These are phyloP conservation scores for Argentina anserina DNA, from an alignment of 306 rosid species.

Conservation along the genomic window DNA sequence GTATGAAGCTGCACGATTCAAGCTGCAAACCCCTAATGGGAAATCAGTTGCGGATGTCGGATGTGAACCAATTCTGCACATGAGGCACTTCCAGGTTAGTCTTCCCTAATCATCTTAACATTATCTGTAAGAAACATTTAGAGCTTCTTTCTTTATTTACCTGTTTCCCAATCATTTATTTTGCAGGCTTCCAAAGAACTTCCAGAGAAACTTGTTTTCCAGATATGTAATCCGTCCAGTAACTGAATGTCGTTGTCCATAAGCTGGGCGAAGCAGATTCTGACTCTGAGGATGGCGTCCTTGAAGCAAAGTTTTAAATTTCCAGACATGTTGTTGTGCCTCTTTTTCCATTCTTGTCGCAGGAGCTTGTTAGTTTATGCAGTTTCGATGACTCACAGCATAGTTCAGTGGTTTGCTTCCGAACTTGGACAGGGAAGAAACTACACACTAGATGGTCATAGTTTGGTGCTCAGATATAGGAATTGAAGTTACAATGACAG, in stretches of 20 bases:
- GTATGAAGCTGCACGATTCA: slow-evolving; percentile 66
- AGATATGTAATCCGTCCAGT: slow-evolving; percentile 43
- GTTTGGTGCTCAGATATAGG: neutral
- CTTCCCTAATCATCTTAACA: neutral
- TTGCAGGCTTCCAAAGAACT: slow-evolving; percentile 74
- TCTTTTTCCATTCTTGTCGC: neutral
- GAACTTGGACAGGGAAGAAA: neutral
- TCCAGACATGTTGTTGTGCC: neutral
- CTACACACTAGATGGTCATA: neutral
- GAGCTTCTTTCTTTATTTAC: slow-evolving; percentile 11
- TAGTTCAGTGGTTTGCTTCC: neutral
- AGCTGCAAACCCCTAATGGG: slow-evolving; percentile 76
- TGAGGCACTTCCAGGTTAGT: slow-evolving; percentile 94
- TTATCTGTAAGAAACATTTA: neutral
- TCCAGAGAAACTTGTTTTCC: slow-evolving; percentile 74
- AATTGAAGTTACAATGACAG: neutral
- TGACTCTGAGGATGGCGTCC: slow-evolving; percentile 14
- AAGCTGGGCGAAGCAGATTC: slow-evolving; percentile 16
- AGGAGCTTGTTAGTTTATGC: neutral
- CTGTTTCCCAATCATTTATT: slow-evolving; percentile 10
- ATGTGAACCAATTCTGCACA: slow-evolving; percentile 93
- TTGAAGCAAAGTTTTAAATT: neutral
- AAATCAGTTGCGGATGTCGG: slow-evolving; percentile 91
- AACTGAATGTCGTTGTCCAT: slow-evolving; percentile 18
- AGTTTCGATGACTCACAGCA: neutral